phyloP scores from a whole-genome alignment of 495 filamentous ascomycete species.

The Tuber indicum region DNA sequence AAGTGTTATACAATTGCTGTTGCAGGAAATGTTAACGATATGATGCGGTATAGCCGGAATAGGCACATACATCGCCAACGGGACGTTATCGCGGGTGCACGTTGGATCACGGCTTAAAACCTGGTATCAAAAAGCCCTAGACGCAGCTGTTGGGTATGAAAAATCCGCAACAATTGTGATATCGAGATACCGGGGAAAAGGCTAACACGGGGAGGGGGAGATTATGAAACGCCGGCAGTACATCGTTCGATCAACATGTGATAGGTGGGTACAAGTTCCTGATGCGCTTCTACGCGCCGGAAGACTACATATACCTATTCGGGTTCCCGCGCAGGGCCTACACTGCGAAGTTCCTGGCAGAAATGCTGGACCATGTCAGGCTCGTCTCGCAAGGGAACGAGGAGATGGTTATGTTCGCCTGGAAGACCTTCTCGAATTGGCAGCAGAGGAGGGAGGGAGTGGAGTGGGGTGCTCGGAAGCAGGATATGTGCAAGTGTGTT shows the following conservation, averaged over 20 bases:
- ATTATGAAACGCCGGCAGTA: conserved; percentile 34
- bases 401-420: conserved; percentile 75
- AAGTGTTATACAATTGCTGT: not conserved
- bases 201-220: conserved; percentile 1
- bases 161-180: not conserved
- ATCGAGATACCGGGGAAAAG: not conserved
- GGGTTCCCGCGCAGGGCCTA: conserved; percentile 85
- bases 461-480: conserved; percentile 53
- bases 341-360: conserved; percentile 75
- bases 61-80: conserved; percentile 71
- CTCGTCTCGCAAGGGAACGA: conserved; percentile 78
- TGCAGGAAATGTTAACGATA: not conserved
- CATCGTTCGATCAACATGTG: conserved; percentile 76
- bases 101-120: conserved; percentile 59
- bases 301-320: conserved; percentile 74
- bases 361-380: conserved; percentile 81
- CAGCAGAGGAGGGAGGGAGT: conserved; percentile 60
- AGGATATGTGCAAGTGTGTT: conserved; percentile 56
- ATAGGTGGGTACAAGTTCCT: conserved; percentile 81
- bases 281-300: conserved; percentile 75
- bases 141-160: conserved; percentile 63
- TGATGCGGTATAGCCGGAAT: conserved; percentile 59
- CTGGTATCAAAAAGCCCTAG: conserved; percentile 75
- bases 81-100: conserved; percentile 59
- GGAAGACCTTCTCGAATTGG: conserved; percentile 85